Evolutionary conservation across 2,329 filamentous ascomycete genomes (phyloP).

Genomic region (Fonsecaea pedrosoi): DNA sequence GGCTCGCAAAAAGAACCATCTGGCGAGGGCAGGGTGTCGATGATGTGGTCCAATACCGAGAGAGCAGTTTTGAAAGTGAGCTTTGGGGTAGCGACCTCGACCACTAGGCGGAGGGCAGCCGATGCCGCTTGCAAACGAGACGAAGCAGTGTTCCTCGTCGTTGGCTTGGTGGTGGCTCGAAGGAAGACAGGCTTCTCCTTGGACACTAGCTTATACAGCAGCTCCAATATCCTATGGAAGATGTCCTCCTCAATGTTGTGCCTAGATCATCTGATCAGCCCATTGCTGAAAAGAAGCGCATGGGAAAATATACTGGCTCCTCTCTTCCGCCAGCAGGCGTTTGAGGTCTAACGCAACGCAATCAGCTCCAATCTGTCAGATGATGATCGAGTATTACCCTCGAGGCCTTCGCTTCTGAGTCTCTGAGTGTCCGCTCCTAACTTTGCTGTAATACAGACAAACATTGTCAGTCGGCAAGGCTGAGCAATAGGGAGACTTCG

Average conservation of each 20-base stretch:
- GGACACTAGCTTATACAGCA: slow-evolving; percentile 74
- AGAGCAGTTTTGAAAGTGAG: slow-evolving; percentile 79
- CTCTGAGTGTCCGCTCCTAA: slow-evolving; percentile 42
- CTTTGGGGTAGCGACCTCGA: slow-evolving; percentile 71
- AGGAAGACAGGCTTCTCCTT: slow-evolving; percentile 71
- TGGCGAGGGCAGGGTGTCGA: slow-evolving; percentile 70
- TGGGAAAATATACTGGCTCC: slow-evolving; percentile 27
- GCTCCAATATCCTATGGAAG: slow-evolving; percentile 83
- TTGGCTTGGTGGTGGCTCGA: slow-evolving; percentile 58
- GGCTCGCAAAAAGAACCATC: slow-evolving; percentile 70
- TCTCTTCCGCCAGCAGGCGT: slow-evolving; percentile 62
- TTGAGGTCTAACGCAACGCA: slow-evolving; percentile 57
- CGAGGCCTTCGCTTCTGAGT: slow-evolving; percentile 53
- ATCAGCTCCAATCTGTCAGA: slow-evolving; percentile 13
- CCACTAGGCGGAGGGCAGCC: slow-evolving; percentile 72
- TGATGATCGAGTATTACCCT: slow-evolving; percentile 45
- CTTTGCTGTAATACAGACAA: slow-evolving; percentile 43
- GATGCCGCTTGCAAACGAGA: slow-evolving; percentile 72
- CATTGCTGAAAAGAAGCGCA: not conserved
- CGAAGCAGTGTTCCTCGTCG: slow-evolving; percentile 57
- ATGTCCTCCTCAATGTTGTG: slow-evolving; percentile 71
- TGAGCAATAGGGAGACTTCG: slow-evolving; percentile 32
- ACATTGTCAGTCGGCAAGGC: slow-evolving; percentile 28
- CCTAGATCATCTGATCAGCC: slow-evolving; percentile 10
- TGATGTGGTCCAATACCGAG: slow-evolving; percentile 80